phyloP scores from a whole-genome alignment of 768 basidiomycete species.

The Tylopilus sp. region DNA sequence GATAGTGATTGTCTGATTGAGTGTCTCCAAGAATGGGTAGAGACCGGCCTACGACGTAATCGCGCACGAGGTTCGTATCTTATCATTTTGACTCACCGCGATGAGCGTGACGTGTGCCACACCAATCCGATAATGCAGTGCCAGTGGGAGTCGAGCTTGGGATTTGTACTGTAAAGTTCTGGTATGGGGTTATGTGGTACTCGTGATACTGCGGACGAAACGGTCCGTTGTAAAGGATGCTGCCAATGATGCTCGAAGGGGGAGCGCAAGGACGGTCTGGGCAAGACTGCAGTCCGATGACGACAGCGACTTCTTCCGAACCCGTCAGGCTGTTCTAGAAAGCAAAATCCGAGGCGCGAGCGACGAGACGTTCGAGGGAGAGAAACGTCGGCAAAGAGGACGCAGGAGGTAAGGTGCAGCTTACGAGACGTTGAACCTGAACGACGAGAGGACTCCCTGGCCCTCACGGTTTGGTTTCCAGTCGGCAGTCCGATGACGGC shows the following conservation, averaged over 20 bases:
- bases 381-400: too few relatives aligned
- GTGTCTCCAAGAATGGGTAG: slow-evolving; percentile 30
- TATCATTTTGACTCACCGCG: slow-evolving; percentile 33
- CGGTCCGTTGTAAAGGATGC: slow-evolving; percentile 45
- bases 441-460: slow-evolving; percentile 41
- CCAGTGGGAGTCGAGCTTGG: slow-evolving; percentile 31
- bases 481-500: slow-evolving; percentile 40
- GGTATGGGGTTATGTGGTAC: slow-evolving; percentile 34
- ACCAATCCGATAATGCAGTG: slow-evolving; percentile 34
- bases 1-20: slow-evolving; percentile 32
- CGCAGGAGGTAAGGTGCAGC: slow-evolving; percentile 20
- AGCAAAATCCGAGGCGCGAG: neutral
- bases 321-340: slow-evolving; percentile 35
- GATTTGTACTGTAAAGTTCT: slow-evolving; percentile 44
- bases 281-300: slow-evolving; percentile 44
- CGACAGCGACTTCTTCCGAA: slow-evolving; percentile 44
- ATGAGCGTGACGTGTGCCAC: slow-evolving; percentile 38
- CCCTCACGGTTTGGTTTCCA: slow-evolving; percentile 24
- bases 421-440: slow-evolving; percentile 48
- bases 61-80: too few relatives aligned
- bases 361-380: neutral
- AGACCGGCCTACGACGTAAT: slow-evolving; percentile 30
- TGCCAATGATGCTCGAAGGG: slow-evolving; percentile 35
- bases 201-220: slow-evolving; percentile 37
- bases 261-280: slow-evolving; percentile 23